Evolutionary conservation across 805 yeast species (phyloP).

Genomic region (Candida chilensis): DNA sequence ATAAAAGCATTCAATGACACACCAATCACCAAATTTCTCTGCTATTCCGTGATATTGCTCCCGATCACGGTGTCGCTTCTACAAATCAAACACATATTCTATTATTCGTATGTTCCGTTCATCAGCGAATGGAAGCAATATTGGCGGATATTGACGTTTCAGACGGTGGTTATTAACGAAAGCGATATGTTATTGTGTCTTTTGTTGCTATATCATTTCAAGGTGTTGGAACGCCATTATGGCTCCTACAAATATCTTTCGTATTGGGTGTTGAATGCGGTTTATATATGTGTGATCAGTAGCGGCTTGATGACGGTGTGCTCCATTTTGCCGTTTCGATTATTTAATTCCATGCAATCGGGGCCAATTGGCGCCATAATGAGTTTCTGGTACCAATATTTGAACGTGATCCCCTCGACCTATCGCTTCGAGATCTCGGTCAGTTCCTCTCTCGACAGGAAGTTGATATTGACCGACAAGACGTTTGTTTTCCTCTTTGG

Average conservation of each 20-base stretch:
- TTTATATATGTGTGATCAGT: too few relatives aligned
- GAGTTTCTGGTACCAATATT: conserved; percentile 27
- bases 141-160: conserved; percentile 44
- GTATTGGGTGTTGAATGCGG: conserved; percentile 28
- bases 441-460: conserved; percentile 17
- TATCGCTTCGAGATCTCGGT: conserved; percentile 25
- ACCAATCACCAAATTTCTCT: conserved; percentile 30
- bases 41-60: conserved; percentile 19
- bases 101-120: conserved; percentile 41
- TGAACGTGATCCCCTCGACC: conserved; percentile 26
- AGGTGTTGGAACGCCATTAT: conserved; percentile 46
- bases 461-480: conserved; percentile 19
- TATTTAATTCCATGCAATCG: conserved; percentile 16
- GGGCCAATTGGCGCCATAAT: conserved; percentile 33
- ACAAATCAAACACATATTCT: conserved; percentile 31
- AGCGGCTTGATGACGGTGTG: too few relatives aligned
- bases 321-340: conserved; percentile 11
- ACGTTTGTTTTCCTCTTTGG: conserved; percentile 16
- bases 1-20: conserved; percentile 30
- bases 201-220: conserved; percentile 39
- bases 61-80: conserved; percentile 34
- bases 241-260: conserved; percentile 49
- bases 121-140: conserved; percentile 45
- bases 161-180: conserved; percentile 47
- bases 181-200: conserved; percentile 41